phyloP scores from a whole-genome alignment of 139 green algal species.

The Chlamydomonas schloesseri region DNA sequence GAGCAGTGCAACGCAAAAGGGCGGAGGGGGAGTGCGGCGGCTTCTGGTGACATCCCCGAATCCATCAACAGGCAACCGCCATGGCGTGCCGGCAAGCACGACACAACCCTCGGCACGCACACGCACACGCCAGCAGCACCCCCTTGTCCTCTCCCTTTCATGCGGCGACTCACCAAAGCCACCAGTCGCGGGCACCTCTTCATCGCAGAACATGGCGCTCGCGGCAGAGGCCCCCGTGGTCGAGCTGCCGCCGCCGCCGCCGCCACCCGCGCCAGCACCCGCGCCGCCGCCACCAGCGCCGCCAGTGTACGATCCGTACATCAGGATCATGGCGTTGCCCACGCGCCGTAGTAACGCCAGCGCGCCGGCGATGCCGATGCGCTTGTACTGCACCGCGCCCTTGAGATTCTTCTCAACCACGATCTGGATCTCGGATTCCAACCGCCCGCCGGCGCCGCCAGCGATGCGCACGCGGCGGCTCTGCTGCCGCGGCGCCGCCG shows the following conservation, averaged over 20 bases:
- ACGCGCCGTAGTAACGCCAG: slow-evolving; percentile 43
- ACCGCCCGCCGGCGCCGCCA: slow-evolving; percentile 26
- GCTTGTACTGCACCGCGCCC: slow-evolving; percentile 47
- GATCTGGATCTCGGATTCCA: slow-evolving; percentile 58
- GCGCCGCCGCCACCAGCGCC: not conserved
- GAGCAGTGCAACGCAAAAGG: not conserved
- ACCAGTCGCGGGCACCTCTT: too few species aligned
- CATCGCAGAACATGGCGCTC: too few species aligned
- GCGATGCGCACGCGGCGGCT: not conserved
- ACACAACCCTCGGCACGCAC: too few species aligned
- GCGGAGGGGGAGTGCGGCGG: too few species aligned
- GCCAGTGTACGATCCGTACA: not conserved
- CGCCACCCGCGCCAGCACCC: too few species aligned
- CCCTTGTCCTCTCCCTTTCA: too few species aligned
- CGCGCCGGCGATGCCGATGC: slow-evolving; percentile 52
- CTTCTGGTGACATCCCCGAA: not conserved
- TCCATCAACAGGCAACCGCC: not conserved
- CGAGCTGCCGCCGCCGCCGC: not conserved
- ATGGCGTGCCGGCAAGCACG: too few species aligned
- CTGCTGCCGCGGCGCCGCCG: not conserved
- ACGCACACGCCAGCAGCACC: too few species aligned
- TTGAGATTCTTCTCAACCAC: slow-evolving; percentile 57
- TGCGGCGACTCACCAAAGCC: too few species aligned
- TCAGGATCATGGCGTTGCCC: not conserved
- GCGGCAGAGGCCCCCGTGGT: too few species aligned